These are phyloP conservation scores for Pholiota microspora DNA, from an alignment of 768 basidiomycete species.

Conservation along the genomic window DNA sequence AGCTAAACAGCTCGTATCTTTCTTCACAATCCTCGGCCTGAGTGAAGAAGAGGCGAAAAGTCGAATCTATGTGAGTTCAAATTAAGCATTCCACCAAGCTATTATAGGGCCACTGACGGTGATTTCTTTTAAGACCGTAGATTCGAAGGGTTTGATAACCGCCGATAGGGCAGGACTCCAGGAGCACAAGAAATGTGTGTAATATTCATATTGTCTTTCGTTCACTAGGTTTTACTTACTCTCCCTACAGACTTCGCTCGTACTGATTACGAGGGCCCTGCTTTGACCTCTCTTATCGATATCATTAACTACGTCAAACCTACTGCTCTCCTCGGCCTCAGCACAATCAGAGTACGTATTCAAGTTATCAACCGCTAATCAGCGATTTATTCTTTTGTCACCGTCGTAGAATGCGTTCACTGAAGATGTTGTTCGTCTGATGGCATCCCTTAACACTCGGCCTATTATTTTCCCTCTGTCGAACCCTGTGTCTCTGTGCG, in stretches of 20 bases:
- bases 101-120: conserved; percentile 13
- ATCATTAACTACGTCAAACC: conserved; percentile 74
- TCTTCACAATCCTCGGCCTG: conserved; percentile 72
- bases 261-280: conserved; percentile 62
- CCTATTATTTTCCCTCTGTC: conserved; percentile 86
- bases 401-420: conserved; percentile 54
- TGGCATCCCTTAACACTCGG: conserved; percentile 61
- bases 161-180: conserved; percentile 65
- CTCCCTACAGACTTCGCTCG: conserved; percentile 65
- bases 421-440: conserved; percentile 56
- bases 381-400: conserved; percentile 9
- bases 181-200: conserved; percentile 71
- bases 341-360: conserved; percentile 46
- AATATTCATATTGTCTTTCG: neutral
- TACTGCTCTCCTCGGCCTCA: conserved; percentile 75
- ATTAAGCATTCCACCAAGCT: neutral
- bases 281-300: conserved; percentile 57
- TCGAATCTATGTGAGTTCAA: conserved; percentile 58
- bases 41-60: conserved; percentile 62
- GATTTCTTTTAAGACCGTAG: conserved; percentile 52
- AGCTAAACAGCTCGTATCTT: conserved; percentile 77
- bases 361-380: neutral
- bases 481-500: conserved; percentile 64
- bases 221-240: conserved; percentile 37
- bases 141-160: conserved; percentile 76